phyloP scores from a whole-genome alignment of 768 basidiomycete genomes.

The Butyriboletus loyo region DNA sequence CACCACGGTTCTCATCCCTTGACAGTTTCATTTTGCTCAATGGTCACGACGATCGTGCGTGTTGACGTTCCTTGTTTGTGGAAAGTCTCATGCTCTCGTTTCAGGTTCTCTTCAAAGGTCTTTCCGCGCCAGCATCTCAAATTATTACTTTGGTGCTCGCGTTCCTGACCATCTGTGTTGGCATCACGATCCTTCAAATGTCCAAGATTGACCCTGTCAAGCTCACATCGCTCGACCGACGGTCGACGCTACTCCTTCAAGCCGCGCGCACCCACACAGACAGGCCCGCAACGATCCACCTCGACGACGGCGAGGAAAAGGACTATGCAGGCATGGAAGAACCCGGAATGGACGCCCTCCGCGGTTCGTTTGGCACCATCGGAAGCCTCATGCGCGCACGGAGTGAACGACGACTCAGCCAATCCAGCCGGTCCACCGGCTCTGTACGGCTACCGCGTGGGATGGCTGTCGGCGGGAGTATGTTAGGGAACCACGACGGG shows the following conservation, averaged over 20 bases:
- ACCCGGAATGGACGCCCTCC: conserved; percentile 87
- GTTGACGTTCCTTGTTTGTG: neutral
- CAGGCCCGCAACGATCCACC: conserved; percentile 32
- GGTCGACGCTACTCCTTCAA: conserved; percentile 86
- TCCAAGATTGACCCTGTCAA: conserved; percentile 87
- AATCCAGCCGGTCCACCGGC: conserved; percentile 37
- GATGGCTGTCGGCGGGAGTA: conserved; percentile 25
- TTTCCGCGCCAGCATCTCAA: conserved; percentile 68
- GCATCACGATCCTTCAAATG: conserved; percentile 94
- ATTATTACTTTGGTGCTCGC: conserved; percentile 92
- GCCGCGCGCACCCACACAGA: conserved; percentile 76
- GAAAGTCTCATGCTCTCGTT: conserved; percentile 2
- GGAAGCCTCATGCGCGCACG: conserved; percentile 85
- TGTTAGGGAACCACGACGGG: conserved; percentile 26
- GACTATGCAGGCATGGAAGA: conserved; percentile 65
- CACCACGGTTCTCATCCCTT: neutral
- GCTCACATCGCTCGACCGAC: conserved; percentile 79
- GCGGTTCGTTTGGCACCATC: conserved; percentile 88
- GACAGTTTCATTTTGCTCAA: conserved; percentile 74
- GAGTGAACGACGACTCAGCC: conserved; percentile 51
- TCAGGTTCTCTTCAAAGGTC: conserved; percentile 86
- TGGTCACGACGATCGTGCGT: conserved; percentile 77
- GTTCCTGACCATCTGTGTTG: conserved; percentile 87
- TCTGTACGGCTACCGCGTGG: conserved; percentile 18
- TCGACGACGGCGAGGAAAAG: conserved; percentile 61